phyloP scores from a whole-genome alignment of 1,284 basidiomycete species.

The Fereydounia khargensis region DNA sequence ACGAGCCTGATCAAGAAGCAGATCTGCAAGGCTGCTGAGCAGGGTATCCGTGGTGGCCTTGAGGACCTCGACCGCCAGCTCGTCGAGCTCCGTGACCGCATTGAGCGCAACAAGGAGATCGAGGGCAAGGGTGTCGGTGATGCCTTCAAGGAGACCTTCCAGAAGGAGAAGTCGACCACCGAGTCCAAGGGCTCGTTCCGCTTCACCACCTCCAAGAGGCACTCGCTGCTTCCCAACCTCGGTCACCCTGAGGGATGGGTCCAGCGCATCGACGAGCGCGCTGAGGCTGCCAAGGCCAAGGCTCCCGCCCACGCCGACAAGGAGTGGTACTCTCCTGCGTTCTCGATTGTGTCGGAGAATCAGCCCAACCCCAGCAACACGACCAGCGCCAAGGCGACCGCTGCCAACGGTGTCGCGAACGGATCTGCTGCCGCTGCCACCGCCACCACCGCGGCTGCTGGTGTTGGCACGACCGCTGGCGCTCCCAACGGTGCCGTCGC shows the following conservation, averaged over 20 bases:
- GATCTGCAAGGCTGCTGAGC: constrained; percentile 77
- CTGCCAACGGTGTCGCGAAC: constrained; percentile 1
- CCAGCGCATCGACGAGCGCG: constrained; percentile 66
- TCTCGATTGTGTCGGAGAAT: constrained; percentile 39
- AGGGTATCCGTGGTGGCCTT: constrained; percentile 74
- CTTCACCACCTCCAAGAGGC: constrained; percentile 46
- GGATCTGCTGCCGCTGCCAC: constrained; percentile 4
- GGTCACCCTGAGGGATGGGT: constrained; percentile 73
- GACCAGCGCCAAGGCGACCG: constrained; percentile 12
- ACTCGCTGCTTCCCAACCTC: constrained; percentile 59
- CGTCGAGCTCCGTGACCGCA: constrained; percentile 71
- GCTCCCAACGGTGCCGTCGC: constrained; percentile 6
- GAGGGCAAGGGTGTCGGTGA: constrained; percentile 34
- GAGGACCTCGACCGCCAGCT: constrained; percentile 85
- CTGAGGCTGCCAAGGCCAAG: constrained; percentile 60
- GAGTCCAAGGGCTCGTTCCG: constrained; percentile 49
- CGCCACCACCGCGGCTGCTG: constrained; percentile 5
- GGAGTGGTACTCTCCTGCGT: constrained; percentile 72
- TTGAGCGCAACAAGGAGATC: constrained; percentile 61
- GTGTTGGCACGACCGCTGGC: constrained; percentile 4
- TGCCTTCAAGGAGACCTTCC: constrained; percentile 69
- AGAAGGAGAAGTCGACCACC: constrained; percentile 51
- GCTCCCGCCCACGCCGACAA: constrained; percentile 57
- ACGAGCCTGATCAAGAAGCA: constrained; percentile 77
- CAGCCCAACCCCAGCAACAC: constrained; percentile 38